Percentiles rank a stretch among this genome's conserved stretches.
Evolutionary conservation across 2,329 filamentous ascomycete species (phyloP).

Genomic region (Coniochaeta sp.): DNA sequence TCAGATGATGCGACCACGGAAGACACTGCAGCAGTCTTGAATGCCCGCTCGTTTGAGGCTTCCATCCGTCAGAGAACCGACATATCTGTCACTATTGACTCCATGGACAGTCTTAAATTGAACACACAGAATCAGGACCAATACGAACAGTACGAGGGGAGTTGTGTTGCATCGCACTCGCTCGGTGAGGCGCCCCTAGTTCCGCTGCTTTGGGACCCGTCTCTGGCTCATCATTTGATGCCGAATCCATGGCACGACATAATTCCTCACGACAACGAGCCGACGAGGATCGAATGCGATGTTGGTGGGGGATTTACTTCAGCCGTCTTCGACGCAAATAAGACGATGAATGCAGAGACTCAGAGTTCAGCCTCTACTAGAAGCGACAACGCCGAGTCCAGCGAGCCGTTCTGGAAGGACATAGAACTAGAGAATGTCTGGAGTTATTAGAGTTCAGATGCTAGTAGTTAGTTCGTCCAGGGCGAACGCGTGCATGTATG

Average conservation of each 20-base stretch:
- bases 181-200: background rate
- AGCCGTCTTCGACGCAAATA: background rate
- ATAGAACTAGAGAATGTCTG: background rate
- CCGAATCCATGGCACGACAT: background rate
- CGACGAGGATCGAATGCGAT: background rate
- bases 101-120: background rate
- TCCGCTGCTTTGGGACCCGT: background rate
- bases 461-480: background rate
- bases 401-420: background rate
- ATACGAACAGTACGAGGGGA: background rate
- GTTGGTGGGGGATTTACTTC: background rate
- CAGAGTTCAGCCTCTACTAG: background rate
- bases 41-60: background rate
- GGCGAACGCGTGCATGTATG: too few species aligned
- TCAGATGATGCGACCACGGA: background rate
- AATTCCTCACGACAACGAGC: background rate
- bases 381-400: background rate
- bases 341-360: background rate
- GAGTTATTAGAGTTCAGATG: background rate
- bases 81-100: background rate
- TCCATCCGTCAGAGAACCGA: background rate
- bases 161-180: background rate
- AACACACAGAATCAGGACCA: background rate
- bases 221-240: background rate
- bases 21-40: background rate